Conservation (phyloP, 441 rosid genomes). For the Pelargonium exstipulatum region DNA sequence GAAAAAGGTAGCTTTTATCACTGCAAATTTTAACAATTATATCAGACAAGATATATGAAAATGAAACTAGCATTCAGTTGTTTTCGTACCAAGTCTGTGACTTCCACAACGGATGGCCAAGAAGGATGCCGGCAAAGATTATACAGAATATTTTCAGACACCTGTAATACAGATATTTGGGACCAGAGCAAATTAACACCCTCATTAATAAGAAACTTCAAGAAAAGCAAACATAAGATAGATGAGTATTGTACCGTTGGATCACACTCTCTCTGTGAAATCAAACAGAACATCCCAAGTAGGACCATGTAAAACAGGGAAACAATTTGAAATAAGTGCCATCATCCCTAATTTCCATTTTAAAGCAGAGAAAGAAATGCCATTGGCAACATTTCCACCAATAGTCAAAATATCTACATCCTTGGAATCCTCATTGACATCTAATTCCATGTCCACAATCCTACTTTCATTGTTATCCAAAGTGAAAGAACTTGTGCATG, state of each 20-base stretch:
- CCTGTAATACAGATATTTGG: slow-evolving; percentile 38
- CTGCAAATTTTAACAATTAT: too few species aligned
- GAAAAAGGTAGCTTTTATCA: too few species aligned
- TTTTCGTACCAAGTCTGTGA: slow-evolving; percentile 58
- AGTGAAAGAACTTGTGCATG: slow-evolving; percentile 26
- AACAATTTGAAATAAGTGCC: slow-evolving; percentile 66
- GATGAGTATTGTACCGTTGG: slow-evolving; percentile 44
- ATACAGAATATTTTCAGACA: slow-evolving; percentile 51
- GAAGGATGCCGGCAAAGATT: slow-evolving; percentile 57
- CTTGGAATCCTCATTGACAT: slow-evolving; percentile 53
- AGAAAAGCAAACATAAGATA: slow-evolving; percentile 16
- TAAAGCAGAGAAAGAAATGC: slow-evolving; percentile 41
- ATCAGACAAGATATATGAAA: slow-evolving; percentile 13
- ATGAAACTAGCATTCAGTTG: slow-evolving; percentile 18
- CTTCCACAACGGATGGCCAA: slow-evolving; percentile 49
- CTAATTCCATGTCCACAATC: slow-evolving; percentile 83
- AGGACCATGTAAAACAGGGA: slow-evolving; percentile 41
- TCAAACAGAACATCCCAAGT: slow-evolving; percentile 74
- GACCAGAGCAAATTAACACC: slow-evolving; percentile 20
- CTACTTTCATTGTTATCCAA: slow-evolving; percentile 37
- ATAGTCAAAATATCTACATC: slow-evolving; percentile 50
- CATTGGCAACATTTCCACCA: slow-evolving; percentile 43
- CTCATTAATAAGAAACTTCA: slow-evolving; percentile 22
- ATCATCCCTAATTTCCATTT: slow-evolving; percentile 85
- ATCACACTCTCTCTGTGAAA: slow-evolving; percentile 58